Evolutionary conservation across 2,329 filamentous ascomycete genomes (phyloP), one percentile per base, ranked within the genome.

Genomic region (Pyrenochaeta sp.): DNA sequence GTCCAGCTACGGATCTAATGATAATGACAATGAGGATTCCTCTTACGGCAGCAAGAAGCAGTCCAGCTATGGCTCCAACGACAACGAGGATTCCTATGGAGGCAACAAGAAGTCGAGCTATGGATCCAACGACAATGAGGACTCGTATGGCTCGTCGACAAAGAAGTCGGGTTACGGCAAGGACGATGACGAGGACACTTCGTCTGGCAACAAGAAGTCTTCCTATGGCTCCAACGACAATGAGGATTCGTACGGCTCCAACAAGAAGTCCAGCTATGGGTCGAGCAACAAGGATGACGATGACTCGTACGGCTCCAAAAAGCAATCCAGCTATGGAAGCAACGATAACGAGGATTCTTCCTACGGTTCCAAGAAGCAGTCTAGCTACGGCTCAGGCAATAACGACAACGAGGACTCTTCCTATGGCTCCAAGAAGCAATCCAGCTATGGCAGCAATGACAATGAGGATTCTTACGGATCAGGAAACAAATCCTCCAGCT

Each of bases 151-250:
- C 7, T 21, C 18, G 18, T 21, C 27, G 18, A 54, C 56, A 15
- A 54, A 57, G 32, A 37, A 36, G 30, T 48, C 41, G 9, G 48
- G 59, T 32, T 62, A 56, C 35, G 56, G 53, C 33, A 36, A n/a
- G 32, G 45, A 40, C 17, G 27, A 49, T 7, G 45, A 44, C 36
- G 27, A 51, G 7, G 43, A 51, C 20, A 42, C 49, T 23, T 52
- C 41, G 48, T 55, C 51, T 12, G 51, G 51, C 9, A 39, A 27
- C 20, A 49, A 46, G 11, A 56, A 50, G 10, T 55, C 52, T 14
- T 30, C 27, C 20, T 54, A 48, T 10, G 54, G 54, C 29, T 45
- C 33, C 30, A 49, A 50, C 39, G 44, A 44, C 39, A 46, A 50
- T 31, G 52, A 55, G 6, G 41, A 56, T 31, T 47, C 51, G 2